A percentile compares a stretch with the other conserved stretches of the same genome.
Evolutionary conservation across 1,284 basidiomycete genomes (phyloP).

Genomic region (Pascua sp.): DNA sequence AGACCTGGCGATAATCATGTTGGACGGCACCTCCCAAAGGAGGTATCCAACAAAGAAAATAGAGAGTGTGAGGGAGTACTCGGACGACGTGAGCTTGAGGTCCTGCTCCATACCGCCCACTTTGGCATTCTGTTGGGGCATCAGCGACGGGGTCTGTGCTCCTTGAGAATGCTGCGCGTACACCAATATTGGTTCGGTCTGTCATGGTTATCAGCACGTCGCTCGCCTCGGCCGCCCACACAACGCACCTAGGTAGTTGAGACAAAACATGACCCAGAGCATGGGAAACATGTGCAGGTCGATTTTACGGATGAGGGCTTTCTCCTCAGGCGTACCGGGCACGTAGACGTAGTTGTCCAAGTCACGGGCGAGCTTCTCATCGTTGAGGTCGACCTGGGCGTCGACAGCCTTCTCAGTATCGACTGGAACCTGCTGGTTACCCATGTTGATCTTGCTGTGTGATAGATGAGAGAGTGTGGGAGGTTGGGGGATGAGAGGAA

Average conservation of each 20-base stretch:
- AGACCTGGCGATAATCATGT: constrained; percentile 18
- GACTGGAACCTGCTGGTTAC: no score
- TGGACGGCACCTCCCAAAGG: constrained; percentile 27
- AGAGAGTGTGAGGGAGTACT: constrained; percentile 7
- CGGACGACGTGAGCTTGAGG: constrained; percentile 1
- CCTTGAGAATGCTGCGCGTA: no score
- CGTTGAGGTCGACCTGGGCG: not conserved
- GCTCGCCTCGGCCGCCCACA: no score
- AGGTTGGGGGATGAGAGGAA: no score
- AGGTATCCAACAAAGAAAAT: constrained; percentile 13
- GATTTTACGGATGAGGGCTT: constrained; percentile 46
- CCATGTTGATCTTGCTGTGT: no score
- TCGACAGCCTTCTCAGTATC: no score
- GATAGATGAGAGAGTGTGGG: no score
- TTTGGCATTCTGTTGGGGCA: constrained; percentile 10
- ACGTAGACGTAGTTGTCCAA: constrained; percentile 22
- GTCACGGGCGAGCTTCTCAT: not conserved
- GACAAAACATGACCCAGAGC: constrained; percentile 33
- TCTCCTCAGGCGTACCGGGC: constrained; percentile 41
- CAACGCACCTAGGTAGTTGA: constrained; percentile 15
- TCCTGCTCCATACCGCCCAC: constrained; percentile 10
- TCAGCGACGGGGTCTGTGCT: no score
- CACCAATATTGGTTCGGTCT: no score
- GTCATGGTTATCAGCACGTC: no score
- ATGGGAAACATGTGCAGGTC: constrained; percentile 35